Evolutionary conservation across 2,329 filamentous ascomycete genomes (phyloP), one percentile per base, ranked within the genome.

Genomic region (Scedosporium aurantiacum): DNA sequence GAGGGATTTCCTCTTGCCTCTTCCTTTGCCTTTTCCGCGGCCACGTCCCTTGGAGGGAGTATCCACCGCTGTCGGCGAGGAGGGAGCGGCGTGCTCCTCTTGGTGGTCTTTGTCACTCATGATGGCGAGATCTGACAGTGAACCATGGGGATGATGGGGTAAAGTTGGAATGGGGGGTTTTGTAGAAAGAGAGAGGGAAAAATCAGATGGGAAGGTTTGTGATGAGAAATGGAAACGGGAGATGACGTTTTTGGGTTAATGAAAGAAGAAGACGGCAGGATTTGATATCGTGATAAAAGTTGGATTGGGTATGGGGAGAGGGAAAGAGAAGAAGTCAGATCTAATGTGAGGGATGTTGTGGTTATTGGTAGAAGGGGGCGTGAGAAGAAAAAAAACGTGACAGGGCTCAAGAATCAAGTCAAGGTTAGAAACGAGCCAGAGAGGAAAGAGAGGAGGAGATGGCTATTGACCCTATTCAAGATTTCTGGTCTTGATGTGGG

Each of bases 91-190:
- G 57, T 61, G 59, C 60, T 73, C 71, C 1, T 67, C 64, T 37
- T 71, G 68, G n/a, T 73, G 70, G 60, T 73, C 71, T 18, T 71
- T 56, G 56, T 71, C 71, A 60, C 74, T 72, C 61, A 74, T 69
- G 45, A 74, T 72, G 12, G 72, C 72, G 58, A 74, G 74, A 28
- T 74, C 72, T 4, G 72, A 73, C 10, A 69, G 69, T 55, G 74
- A 50, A 37, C 21, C 59, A 61, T 61, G 54, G 52, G 58, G 57
- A 55, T 45, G 28, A 25, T 40, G 52, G 21, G 14, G 41, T 23
- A 57, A 10, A 43, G 21, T 52, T 50, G 56, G 23, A 43, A 32
- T n/a, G 43, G 50, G 14, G 37, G n/a, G 5, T 32, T 32, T 32
- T 32, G 28, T 32, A 32, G 43, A 45, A 21, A 57, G 28, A 18